A percentile compares a stretch with the other conserved stretches of the same genome.
These are phyloP conservation scores for Vitis amurensis DNA, from an alignment of 164 flowering plant species.

Conservation along the genomic window DNA sequence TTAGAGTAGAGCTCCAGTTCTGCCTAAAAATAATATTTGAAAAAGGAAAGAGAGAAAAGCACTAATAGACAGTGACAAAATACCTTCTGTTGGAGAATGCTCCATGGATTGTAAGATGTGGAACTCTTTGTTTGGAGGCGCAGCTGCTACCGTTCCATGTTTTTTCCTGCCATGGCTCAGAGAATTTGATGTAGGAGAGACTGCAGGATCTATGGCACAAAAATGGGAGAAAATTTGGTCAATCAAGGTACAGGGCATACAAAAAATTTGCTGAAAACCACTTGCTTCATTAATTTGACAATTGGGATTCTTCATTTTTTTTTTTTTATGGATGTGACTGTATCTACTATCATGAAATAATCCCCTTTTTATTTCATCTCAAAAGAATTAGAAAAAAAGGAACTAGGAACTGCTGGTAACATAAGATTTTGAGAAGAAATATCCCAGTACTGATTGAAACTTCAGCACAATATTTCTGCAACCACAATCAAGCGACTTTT, in stretches of 20 bases:
- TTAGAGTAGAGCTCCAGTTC: not conserved
- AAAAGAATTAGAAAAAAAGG: too few species aligned
- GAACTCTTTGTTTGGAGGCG: conserved; percentile 15
- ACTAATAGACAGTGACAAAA: not conserved
- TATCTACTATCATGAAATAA: too few species aligned
- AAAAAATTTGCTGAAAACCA: too few species aligned
- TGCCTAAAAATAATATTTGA: not conserved
- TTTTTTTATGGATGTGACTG: too few species aligned
- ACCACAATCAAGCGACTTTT: too few species aligned
- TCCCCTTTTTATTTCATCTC: too few species aligned
- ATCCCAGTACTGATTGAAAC: too few species aligned
- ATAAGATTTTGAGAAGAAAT: too few species aligned
- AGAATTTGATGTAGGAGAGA: conserved; percentile 18
- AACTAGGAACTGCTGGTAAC: too few species aligned
- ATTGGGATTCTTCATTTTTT: too few species aligned
- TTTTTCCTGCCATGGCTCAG: conserved; percentile 13
- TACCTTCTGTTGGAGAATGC: conserved; percentile 26
- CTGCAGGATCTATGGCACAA: conserved; percentile 17
- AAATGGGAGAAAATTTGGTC: not conserved
- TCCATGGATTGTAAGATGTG: conserved; percentile 4
- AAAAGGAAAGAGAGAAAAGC: not conserved
- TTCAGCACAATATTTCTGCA: too few species aligned
- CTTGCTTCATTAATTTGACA: too few species aligned
- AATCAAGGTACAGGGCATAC: not conserved
- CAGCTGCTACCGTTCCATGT: conserved; percentile 12